Percentiles rank a stretch among this genome's conserved stretches.
These are phyloP conservation scores for Wickerhamomyces kurtzmanii DNA, from an alignment of 805 yeast species.

Conservation along the genomic window DNA sequence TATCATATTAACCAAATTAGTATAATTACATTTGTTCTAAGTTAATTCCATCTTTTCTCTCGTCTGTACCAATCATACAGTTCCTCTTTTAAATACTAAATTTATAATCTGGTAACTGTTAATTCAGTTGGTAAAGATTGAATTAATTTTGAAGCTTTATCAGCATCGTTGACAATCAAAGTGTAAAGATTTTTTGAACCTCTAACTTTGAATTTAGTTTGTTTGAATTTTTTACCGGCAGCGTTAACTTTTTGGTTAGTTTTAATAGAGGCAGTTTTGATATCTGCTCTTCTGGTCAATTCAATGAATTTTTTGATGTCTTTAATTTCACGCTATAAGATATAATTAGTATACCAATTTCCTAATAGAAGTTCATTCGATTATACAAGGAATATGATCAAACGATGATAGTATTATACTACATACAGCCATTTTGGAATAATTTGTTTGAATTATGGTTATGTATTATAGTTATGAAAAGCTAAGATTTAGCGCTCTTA, in stretches of 20 bases:
- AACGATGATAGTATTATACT: no score
- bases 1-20: no score
- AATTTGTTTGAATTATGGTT: no score
- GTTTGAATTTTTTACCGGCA: conserved; percentile 77
- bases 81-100: conserved; percentile 5
- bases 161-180: conserved; percentile 87
- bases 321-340: conserved; percentile 62
- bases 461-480: no score
- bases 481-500: no score
- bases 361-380: no score
- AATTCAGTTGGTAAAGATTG: conserved; percentile 96
- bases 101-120: conserved; percentile 47
- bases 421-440: no score
- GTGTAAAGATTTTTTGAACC: conserved; percentile 94
- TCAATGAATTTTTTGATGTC: conserved; percentile 97
- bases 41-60: no score
- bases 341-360: no score
- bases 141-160: conserved; percentile 95
- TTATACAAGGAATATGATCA: no score
- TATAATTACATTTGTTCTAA: no score
- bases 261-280: conserved; percentile 89
- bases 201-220: conserved; percentile 98
- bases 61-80: no score
- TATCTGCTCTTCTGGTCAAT: conserved; percentile 94
- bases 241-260: conserved; percentile 77